Percentiles rank a stretch among this genome's conserved stretches.
Conservation (phyloP, 352 stramenopile genomes). For the Phytophthora melonis region DNA sequence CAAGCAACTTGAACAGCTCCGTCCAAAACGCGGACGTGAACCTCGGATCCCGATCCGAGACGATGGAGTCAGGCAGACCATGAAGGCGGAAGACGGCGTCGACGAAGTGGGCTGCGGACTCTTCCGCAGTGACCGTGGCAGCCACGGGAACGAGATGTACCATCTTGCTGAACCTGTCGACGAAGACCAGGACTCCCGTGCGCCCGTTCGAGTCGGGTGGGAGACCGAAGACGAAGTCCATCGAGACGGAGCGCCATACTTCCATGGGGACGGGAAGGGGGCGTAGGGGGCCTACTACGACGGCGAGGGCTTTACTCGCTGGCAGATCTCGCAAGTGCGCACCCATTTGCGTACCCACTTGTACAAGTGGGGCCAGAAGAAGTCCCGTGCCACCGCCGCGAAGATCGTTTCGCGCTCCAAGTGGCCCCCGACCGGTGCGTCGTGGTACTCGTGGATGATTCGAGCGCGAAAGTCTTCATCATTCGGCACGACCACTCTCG, state of each 20-base stretch:
- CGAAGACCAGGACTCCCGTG: too few species aligned
- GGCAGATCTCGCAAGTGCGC: background rate
- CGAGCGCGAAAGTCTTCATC: conserved; percentile 12
- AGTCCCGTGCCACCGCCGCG: background rate
- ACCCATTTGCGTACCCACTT: conserved; percentile 9
- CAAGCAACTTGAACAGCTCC: background rate
- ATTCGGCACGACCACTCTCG: conserved; percentile 4
- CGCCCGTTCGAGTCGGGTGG: too few species aligned
- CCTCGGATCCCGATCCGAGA: background rate
- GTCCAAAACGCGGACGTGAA: background rate
- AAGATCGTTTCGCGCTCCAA: conserved; percentile 35
- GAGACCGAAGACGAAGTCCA: too few species aligned
- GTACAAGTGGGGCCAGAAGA: conserved; percentile 19
- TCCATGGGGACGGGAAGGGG: too few species aligned
- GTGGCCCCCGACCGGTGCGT: conserved; percentile 20
- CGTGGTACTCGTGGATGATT: conserved; percentile 28
- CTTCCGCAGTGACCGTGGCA: background rate
- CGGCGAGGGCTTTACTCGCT: too few species aligned
- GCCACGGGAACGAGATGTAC: background rate
- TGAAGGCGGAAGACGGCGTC: background rate
- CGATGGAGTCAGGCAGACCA: background rate
- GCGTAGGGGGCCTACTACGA: too few species aligned
- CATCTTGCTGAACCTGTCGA: too few species aligned
- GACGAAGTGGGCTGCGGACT: background rate
- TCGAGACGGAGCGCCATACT: too few species aligned